phyloP scores from a whole-genome alignment of 208 protist genomes.

The Acanthamoeba castellanii region DNA sequence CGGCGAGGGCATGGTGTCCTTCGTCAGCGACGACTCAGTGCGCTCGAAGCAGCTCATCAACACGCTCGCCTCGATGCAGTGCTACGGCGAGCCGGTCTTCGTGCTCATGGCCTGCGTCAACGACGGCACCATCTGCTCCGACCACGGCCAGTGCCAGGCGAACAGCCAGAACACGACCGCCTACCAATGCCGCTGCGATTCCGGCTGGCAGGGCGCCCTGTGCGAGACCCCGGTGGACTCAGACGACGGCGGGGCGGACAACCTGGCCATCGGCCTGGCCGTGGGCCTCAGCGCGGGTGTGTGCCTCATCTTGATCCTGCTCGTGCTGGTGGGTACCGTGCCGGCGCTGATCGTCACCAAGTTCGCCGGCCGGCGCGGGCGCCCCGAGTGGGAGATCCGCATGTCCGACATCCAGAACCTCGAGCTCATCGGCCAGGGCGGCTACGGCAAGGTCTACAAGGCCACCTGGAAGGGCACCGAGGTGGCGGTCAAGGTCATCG shows the following conservation, averaged over 20 bases:
- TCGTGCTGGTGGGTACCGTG: background rate
- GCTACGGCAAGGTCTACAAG: conserved; percentile 54
- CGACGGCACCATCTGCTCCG: conserved; percentile 14
- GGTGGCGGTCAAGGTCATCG: conserved; percentile 62
- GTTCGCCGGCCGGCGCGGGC: background rate
- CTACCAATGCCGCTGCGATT: background rate
- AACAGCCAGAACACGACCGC: background rate
- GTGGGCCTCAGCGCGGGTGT: background rate
- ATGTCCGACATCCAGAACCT: conserved; percentile 26
- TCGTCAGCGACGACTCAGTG: background rate
- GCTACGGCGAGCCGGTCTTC: conserved; percentile 16
- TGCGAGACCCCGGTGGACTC: background rate
- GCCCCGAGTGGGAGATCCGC: conserved; percentile 2
- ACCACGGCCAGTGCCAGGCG: background rate
- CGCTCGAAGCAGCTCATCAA: conserved; percentile 8
- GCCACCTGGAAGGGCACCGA: conserved; percentile 26
- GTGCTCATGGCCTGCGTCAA: background rate
- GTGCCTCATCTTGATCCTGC: background rate
- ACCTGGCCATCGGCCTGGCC: background rate
- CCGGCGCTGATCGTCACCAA: background rate
- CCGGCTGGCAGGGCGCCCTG: background rate
- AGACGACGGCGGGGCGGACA: background rate
- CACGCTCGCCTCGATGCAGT: background rate
- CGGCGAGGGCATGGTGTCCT: conserved; percentile 6
- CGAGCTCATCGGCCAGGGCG: conserved; percentile 41